phyloP scores from a whole-genome alignment of 169 alveolate species.

The Amoebophrya sp. region DNA sequence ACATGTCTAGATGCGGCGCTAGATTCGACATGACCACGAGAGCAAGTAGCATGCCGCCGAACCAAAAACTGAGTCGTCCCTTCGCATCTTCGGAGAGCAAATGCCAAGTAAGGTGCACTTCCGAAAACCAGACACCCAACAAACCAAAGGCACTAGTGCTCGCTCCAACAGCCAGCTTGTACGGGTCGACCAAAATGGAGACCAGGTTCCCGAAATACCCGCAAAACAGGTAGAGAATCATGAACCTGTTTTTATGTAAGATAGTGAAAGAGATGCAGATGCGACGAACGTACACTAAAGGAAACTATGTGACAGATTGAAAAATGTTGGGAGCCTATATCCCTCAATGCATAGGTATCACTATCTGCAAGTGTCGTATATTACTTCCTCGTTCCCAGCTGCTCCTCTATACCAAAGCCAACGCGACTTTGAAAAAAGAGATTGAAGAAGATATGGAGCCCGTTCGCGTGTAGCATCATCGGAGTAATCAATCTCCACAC shows the following conservation, averaged over 20 bases:
- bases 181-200: conserved; percentile 53
- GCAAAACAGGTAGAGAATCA: conserved; percentile 31
- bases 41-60: conserved; percentile 42
- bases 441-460: conserved; percentile 66
- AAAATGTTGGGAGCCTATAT: too few relatives aligned
- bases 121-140: conserved; percentile 52
- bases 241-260: conserved; percentile 11
- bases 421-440: conserved; percentile 66
- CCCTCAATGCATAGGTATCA: neutral
- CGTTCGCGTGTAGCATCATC: conserved; percentile 63
- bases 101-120: conserved; percentile 53
- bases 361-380: neutral
- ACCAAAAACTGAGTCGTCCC: conserved; percentile 43
- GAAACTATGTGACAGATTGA: too few relatives aligned
- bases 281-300: too few relatives aligned
- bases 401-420: conserved; percentile 63
- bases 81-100: conserved; percentile 43
- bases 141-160: conserved; percentile 55
- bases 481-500: conserved; percentile 66
- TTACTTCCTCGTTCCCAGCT: neutral
- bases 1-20: conserved; percentile 35
- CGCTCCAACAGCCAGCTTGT: conserved; percentile 56
- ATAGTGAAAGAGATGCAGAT: too few relatives aligned
- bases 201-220: conserved; percentile 49
- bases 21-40: conserved; percentile 36